A percentile compares a stretch with the other conserved stretches of the same genome.
Conservation (phyloP, 192 early-diverging fungal species). For the Linnemannia hyalina region DNA sequence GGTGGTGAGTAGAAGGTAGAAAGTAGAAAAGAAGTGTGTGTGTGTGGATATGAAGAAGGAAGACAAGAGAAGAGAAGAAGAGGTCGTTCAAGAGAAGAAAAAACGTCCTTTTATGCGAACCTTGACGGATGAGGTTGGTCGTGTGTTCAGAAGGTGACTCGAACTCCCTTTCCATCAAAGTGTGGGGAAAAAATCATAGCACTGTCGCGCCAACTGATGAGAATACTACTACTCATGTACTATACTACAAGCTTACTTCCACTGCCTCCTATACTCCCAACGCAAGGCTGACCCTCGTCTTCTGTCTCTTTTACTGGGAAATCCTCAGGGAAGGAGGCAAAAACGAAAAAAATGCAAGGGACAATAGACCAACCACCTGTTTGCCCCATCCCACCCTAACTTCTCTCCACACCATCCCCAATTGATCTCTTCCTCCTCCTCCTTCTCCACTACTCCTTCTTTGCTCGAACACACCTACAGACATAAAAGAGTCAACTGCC, state of each 20-base stretch:
- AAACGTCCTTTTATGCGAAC: constrained; percentile 1
- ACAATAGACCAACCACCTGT: constrained; percentile 14
- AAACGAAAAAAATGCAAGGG: background rate
- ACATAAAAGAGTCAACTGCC: no score
- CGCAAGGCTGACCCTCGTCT: background rate
- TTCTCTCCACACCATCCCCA: background rate
- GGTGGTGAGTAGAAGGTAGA: background rate
- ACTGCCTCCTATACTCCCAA: no score
- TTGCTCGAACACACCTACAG: background rate
- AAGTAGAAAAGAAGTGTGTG: background rate
- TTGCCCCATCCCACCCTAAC: background rate
- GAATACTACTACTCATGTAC: no score
- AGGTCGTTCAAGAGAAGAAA: background rate
- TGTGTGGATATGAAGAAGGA: constrained; percentile 4
- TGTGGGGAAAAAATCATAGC: constrained; percentile 29
- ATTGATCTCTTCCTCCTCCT: background rate
- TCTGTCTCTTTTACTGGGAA: background rate
- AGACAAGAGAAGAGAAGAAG: background rate
- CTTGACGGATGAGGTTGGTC: background rate
- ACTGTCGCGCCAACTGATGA: no score
- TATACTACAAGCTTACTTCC: no score
- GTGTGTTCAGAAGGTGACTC: constrained; percentile 2
- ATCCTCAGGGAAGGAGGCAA: background rate
- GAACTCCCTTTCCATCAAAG: background rate
- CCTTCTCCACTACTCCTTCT: background rate